Conservation (phyloP, 2,329 filamentous ascomycete species). For the Trichoderma lentiforme region DNA sequence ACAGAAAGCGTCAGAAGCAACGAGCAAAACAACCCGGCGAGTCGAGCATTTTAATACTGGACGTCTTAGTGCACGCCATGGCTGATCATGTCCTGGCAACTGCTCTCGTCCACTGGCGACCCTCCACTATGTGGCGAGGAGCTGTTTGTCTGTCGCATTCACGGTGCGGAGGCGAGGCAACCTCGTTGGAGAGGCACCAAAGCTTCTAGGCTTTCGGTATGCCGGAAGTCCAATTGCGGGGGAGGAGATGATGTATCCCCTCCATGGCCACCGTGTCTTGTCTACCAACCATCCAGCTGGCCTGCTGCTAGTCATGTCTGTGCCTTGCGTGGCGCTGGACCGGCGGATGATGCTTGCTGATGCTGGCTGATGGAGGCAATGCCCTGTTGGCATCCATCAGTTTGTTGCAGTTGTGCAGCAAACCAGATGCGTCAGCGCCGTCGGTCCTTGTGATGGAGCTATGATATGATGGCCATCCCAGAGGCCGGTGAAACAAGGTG, state of each 20-base stretch:
- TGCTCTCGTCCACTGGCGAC: conserved; percentile 31
- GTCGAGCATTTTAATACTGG: conserved; percentile 13
- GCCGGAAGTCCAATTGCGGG: conserved; percentile 17
- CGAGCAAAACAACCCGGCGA: neutral
- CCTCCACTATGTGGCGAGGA: conserved; percentile 26
- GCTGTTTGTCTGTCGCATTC: neutral
- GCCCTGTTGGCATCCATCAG: neutral
- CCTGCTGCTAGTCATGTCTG: neutral
- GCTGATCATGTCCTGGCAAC: conserved; percentile 10
- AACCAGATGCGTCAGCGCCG: neutral
- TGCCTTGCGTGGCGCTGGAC: conserved; percentile 17
- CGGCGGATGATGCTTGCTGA: neutral
- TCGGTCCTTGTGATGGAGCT: neutral
- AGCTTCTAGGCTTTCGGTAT: conserved; percentile 11
- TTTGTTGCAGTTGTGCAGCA: neutral
- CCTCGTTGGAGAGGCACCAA: conserved; percentile 1
- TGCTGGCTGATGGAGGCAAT: neutral
- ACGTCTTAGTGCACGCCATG: neutral
- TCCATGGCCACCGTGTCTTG: neutral
- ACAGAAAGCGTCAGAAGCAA: neutral
- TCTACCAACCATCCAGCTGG: neutral
- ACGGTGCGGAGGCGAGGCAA: conserved; percentile 15
- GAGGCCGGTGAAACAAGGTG: neutral
- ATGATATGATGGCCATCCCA: neutral
- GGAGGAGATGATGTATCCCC: conserved; percentile 15